Percentiles rank a stretch among this genome's conserved stretches.
Conservation (phyloP, 2,329 filamentous ascomycete species). For the Ascocoryne sarcoides region DNA sequence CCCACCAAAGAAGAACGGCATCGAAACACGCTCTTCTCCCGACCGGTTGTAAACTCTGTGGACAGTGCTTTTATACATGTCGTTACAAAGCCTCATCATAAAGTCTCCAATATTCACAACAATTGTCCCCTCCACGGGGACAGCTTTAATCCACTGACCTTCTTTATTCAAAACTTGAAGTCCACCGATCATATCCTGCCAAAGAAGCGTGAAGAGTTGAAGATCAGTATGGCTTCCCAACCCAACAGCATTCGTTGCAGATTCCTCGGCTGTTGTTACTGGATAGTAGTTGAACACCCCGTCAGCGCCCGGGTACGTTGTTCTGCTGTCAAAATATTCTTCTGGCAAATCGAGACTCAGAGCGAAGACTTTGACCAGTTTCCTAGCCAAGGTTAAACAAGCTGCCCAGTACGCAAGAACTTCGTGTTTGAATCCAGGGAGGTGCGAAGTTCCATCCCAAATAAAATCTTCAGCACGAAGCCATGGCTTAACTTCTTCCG, state of each 20-base stretch:
- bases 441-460: slow-evolving; percentile 41
- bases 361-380: slow-evolving; percentile 43
- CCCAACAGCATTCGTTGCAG: slow-evolving; percentile 28
- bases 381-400: slow-evolving; percentile 42
- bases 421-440: slow-evolving; percentile 40
- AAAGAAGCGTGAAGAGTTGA: slow-evolving; percentile 41
- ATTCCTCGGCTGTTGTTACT: slow-evolving; percentile 24
- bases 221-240: slow-evolving; percentile 41
- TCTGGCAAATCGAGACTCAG: slow-evolving; percentile 46
- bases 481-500: slow-evolving; percentile 33
- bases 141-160: slow-evolving; percentile 36
- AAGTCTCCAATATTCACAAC: slow-evolving; percentile 46
- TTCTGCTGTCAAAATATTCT: slow-evolving; percentile 44
- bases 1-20: slow-evolving; percentile 49
- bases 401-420: slow-evolving; percentile 39
- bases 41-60: slow-evolving; percentile 41
- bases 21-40: slow-evolving; percentile 37
- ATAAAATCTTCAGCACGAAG: slow-evolving; percentile 42
- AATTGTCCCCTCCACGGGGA: slow-evolving; percentile 36
- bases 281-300: slow-evolving; percentile 39
- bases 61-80: slow-evolving; percentile 41
- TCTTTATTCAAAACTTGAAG: slow-evolving; percentile 36
- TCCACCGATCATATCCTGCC: slow-evolving; percentile 37
- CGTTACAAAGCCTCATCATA: slow-evolving; percentile 42
- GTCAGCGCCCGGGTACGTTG: slow-evolving; percentile 40